Evolutionary conservation across 225 moss, liverwort and hornwort genomes (phyloP).

Genomic region (Sphagnum contortum): DNA sequence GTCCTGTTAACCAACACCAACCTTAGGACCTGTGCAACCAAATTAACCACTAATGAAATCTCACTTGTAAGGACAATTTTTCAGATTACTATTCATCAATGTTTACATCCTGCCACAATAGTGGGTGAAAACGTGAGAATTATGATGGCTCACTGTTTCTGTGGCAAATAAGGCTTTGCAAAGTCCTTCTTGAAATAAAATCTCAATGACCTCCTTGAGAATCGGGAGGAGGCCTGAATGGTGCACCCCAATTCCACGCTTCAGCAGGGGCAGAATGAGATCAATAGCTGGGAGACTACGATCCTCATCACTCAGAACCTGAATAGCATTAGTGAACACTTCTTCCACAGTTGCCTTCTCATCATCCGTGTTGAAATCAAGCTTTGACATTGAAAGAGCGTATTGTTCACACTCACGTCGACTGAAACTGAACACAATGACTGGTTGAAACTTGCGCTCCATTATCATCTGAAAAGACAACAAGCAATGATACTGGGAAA

Average conservation of each 20-base stretch:
- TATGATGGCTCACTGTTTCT: conserved; percentile 61
- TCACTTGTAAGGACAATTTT: too few species aligned
- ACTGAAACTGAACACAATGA: conserved; percentile 50
- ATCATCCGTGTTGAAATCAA: conserved; percentile 38
- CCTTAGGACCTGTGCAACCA: too few species aligned
- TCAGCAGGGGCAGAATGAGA: conserved; percentile 48
- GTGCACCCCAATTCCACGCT: conserved; percentile 44
- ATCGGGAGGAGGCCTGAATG: conserved; percentile 50
- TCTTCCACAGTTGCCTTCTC: conserved; percentile 36
- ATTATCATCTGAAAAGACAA: conserved; percentile 34
- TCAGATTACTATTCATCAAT: too few species aligned
- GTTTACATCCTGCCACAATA: too few species aligned
- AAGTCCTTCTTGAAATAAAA: conserved; percentile 45
- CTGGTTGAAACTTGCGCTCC: conserved; percentile 47
- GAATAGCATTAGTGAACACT: conserved; percentile 39
- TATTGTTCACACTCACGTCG: conserved; percentile 39
- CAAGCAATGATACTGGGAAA: background rate
- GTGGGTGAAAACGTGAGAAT: too few species aligned
- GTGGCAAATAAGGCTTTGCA: conserved; percentile 80
- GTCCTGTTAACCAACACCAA: too few species aligned
- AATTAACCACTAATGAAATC: too few species aligned
- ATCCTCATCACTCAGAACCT: conserved; percentile 82
- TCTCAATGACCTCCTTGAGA: conserved; percentile 43
- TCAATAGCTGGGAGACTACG: conserved; percentile 75
- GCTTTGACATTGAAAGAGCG: conserved; percentile 31